Base-by-base conservation (phyloP, 768 basidiomycete species). In the Mycena galopus region DNA sequence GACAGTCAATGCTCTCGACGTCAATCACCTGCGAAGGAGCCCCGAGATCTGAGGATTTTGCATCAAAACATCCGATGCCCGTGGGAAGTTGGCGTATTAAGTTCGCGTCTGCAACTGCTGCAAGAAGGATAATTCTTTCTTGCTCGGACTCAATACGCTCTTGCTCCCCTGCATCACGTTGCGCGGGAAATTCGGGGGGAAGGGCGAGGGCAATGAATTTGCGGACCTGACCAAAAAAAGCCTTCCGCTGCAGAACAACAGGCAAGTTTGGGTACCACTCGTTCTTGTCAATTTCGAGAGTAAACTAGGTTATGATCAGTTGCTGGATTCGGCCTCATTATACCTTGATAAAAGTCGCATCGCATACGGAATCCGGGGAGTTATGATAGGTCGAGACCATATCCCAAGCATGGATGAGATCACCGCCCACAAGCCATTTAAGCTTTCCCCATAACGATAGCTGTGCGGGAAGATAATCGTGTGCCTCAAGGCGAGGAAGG, bases 341-440 rank as follows among this genome's bases (percentile, higher is more conserved):
- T 50, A 67, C 66, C 58, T 60, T 59, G n/a, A 67, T 60, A n/a
- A 67, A 67, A 17, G 66, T 59, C 2, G 66, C 66, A 37, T 67
- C 66, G 32, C 66, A 57, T 10, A 59, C 42, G 11, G 57, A 44
- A 25, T 67, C 66, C 23, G 32, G 66, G 14, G 57, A 60, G n/a
- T 37, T 67, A 29, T 59, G 66, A 19, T 60, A 59, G 3, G 57
- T 3, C 3, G 66, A 67, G 9, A 60, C 66, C 30, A 67, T 29
- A 19, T 51, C 47, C 47, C 58, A n/a, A 8, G 65, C 65, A 21
- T 67, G 65, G 12, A 67, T 59, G 19, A 67, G 65, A 29, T 67
- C 66, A 23, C 66, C 66, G n/a, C 66, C 66, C 12, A 57, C 57
- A 9, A 51, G 21, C n/a, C 17, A 39, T 29, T 67, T 57, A 4